Evolutionary conservation across 2,329 filamentous ascomycete genomes (phyloP), one percentile per base, ranked within the genome.

Genomic region (Calcarisporium arbuscula): DNA sequence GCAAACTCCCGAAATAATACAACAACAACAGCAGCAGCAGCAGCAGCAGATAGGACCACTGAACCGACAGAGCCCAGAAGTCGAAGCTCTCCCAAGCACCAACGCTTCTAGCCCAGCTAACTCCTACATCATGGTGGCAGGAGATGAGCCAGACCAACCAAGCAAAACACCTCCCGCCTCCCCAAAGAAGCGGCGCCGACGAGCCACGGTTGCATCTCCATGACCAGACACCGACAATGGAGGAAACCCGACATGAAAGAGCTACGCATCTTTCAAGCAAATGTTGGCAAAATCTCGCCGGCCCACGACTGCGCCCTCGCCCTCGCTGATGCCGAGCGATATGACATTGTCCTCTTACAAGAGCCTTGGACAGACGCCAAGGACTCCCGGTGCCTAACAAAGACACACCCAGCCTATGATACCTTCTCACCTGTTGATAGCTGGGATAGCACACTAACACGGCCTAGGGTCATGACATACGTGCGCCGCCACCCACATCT

Each of bases 381-480:
- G 28, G 27, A 32, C 27, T 29, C 35, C 11, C 36, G 32, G 14
- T 41, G 35, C 25, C 22, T 41, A 5, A 44, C 39, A 4, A 41
- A 41, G n/a, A 31, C 32, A 12, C 25, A 34, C n/a, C 18, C 25
- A 5, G 32, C 32, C 9, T 28, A 34, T 19, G 32, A 34, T 14
- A 34, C 18, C 8, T 34, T 41, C 31, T 15, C 28, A 37, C 29
- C 34, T 19, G 39, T 44, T 12, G 31, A 41, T 15, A 14, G 21
- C 20, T 44, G 34, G 41, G 15, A 25, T 22, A 32, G 28, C 18
- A 39, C 31, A 18, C 14, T 12, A 23, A 40, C 39, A 20, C 36
- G 39, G n/a, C 36, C 36, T 6, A 36, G 41, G 28, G 41, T 44
- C 11, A 41, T 41, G 31, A 44, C 34, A 20, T 44, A 44, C 22